Base-by-base conservation (phyloP, 2,329 filamentous ascomycete genomes). In the Colletotrichum orchidophilum region DNA sequence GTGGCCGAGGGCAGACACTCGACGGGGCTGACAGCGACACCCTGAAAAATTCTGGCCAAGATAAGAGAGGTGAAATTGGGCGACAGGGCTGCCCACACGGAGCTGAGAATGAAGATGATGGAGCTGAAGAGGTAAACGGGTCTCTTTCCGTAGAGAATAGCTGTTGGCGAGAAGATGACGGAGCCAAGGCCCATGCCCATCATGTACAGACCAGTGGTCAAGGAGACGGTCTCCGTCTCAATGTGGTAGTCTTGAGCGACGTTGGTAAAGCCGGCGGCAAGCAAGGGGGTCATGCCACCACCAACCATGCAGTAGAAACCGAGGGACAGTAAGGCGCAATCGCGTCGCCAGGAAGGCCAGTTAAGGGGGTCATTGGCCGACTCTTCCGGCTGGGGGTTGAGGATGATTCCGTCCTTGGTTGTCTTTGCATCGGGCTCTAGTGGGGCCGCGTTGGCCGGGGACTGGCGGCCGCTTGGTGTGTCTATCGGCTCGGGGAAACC, bases 171-270 rank as follows among this genome's bases (percentile, higher is more conserved):
- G 76, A 93, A 92, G 63, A 98, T 78, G 7, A 98, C 91, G 21
- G 91, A 94, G 2, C 96, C 96, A 1, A 98, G 76, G 1, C 95
- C 96, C 49, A 98, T 84, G 0, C 96, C 96, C 88, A 97, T 87
- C 95, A 98, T 98, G 83, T 94, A 98, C 15, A 98, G 83, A 0
- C 95, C 95, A 0, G 95, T 97, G 0, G 96, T 98, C 68, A 97
- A 86, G 2, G 96, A 92, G 4, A 98, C 94, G 62, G 88, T 82
- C 33, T 94, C 88, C 18, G 93, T 90, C 0, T 89, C 86, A 26
- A 97, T 89, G 71, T 87, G 72, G 78, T 93, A 88, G 50, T 87
- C 86, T 0, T 86, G 74, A 1, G 95, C 92, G 13, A 98, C 93
- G 53, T 97, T 85, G 35, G 91, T 91, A 83, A 98, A 98, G 13